Base-by-base conservation (phyloP, 2,329 filamentous ascomycete genomes). In the Alternaria sp. region DNA sequence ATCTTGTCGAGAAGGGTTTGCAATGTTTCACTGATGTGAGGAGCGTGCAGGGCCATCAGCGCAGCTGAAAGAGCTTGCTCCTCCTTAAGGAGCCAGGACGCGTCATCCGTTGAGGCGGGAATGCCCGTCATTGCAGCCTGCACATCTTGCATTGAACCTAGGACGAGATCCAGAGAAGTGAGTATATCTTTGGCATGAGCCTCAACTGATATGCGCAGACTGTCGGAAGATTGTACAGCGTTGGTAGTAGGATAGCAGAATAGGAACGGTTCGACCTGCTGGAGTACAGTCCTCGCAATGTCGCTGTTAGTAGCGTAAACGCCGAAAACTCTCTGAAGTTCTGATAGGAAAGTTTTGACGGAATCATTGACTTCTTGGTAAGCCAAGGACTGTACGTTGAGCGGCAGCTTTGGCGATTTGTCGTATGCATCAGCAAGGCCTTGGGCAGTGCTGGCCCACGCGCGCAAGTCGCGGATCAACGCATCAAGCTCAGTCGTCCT, bases 81-180 rank as follows among this genome's bases (percentile, higher is more conserved):
- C 65, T 81, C 78, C 84, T 83, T 83, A 2, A 86, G 76, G 9
- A 94, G 78, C 88, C 91, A 93, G 2, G 85, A 82, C 1, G 82
- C 70, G 44, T 90, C 87, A 34, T 92, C 88, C 1, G 83, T 82
- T 1, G 89, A 86, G 5, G 79, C 74, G 1, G 90, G 88, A 2
- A 89, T 79, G 4, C 82, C 81, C 11, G 81, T 78, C 9, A 87
- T 80, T 3, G 84, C 80, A 62, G 86, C 86, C 59, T 87, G 86
- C 46, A 91, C 85, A 64, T 89, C 87, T 76, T 97, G 93, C 49
- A 97, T 85, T 1, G 91, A 90, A 36, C 94, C 90, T 2, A 97
- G 87, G 28, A 94, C 86, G 51, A 87, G 87, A 77, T 97, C 92
- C 48, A 90, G 86, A n/a, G 91, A 82, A 1, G 79, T 85, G 38